Percentiles rank a stretch among this genome's conserved stretches.
Conservation (phyloP, 2,329 filamentous ascomycete genomes). For the Botrytis medusae region DNA sequence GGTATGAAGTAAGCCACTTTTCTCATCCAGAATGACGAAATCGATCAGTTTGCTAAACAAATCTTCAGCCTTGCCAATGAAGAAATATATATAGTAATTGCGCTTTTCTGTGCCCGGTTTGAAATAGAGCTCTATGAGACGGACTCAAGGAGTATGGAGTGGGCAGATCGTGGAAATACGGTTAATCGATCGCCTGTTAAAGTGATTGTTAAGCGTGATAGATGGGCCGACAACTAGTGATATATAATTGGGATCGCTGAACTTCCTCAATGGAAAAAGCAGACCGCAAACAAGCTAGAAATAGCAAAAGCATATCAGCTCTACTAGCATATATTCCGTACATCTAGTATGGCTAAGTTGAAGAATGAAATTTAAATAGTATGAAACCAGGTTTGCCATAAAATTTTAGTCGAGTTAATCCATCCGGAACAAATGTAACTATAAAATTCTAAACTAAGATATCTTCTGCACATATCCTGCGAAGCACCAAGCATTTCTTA, state of each 20-base stretch:
- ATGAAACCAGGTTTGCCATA: neutral
- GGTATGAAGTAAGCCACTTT: neutral
- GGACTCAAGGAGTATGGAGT: neutral
- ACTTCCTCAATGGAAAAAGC: neutral
- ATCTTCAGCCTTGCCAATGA: neutral
- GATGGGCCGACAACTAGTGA: neutral
- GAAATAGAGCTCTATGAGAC: constrained; percentile 14
- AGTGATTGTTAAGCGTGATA: neutral
- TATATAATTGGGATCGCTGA: neutral
- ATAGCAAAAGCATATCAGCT: neutral
- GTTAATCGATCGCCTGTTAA: neutral
- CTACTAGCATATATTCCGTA: neutral
- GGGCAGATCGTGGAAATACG: neutral
- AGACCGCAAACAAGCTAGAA: fast-evolving
- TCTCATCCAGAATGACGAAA: neutral
- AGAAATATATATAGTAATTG: neutral
- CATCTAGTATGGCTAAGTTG: neutral
- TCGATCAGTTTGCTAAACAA: neutral
- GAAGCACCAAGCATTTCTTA: neutral
- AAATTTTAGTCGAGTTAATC: neutral
- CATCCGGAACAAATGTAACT: neutral
- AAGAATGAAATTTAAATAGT: fast-evolving
- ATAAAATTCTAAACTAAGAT: neutral
- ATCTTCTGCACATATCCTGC: neutral
- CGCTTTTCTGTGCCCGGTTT: neutral